phyloP scores from a whole-genome alignment of 2,329 filamentous ascomycete genomes.

The Basipetospora chlamydospora region DNA sequence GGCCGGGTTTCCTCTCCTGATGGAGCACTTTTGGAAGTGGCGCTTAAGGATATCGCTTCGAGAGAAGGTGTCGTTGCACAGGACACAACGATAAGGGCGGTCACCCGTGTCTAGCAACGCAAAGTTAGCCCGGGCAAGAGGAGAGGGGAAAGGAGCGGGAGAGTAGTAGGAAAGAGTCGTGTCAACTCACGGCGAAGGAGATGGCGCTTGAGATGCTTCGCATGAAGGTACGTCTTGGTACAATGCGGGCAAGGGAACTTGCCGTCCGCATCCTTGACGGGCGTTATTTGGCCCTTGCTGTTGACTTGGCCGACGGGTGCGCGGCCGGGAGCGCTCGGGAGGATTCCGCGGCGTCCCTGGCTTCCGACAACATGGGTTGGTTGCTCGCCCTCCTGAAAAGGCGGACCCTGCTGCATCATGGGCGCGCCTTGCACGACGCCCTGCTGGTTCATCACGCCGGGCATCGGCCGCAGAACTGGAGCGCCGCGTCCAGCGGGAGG shows the following conservation, averaged over 20 bases:
- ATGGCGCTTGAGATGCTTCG: conserved; percentile 95
- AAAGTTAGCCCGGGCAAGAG: conserved; percentile 13
- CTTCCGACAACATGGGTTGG: conserved; percentile 90
- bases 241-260: conserved; percentile 98
- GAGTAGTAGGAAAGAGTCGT: not conserved
- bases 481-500: conserved; percentile 42
- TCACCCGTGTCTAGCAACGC: conserved; percentile 73
- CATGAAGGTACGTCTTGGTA: conserved; percentile 94
- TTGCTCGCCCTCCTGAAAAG: conserved; percentile 37
- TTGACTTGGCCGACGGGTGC: conserved; percentile 53
- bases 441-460: conserved; percentile 43
- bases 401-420: conserved; percentile 41
- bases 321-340: conserved; percentile 79
- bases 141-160: conserved; percentile 5
- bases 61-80: conserved; percentile 96
- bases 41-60: conserved; percentile 97
- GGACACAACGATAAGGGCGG: conserved; percentile 92
- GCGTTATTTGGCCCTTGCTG: conserved; percentile 69
- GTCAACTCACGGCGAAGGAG: conserved; percentile 75
- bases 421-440: conserved; percentile 33
- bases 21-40: conserved; percentile 98
- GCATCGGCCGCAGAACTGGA: conserved; percentile 54
- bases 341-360: conserved; percentile 78
- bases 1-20: conserved; percentile 87
- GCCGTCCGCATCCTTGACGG: conserved; percentile 89